These are phyloP conservation scores for Diaporthe ampelina DNA, from an alignment of 2,329 filamentous ascomycete genomes.

Conservation along the genomic window DNA sequence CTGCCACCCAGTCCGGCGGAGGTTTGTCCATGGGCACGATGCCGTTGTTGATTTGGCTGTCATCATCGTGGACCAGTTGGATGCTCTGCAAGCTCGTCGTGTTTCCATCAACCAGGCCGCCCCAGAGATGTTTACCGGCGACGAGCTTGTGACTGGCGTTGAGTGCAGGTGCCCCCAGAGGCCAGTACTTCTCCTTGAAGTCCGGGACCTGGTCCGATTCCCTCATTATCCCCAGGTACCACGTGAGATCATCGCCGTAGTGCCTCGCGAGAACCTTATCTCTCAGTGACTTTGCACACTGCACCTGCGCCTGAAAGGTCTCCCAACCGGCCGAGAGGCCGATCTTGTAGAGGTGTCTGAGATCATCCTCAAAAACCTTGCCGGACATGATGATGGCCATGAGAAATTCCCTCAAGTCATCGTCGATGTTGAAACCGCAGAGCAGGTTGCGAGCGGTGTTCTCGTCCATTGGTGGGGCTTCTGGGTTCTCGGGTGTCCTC, in stretches of 20 bases:
- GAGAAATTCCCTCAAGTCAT: constrained; percentile 48
- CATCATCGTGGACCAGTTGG: constrained; percentile 3
- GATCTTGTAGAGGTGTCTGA: constrained; percentile 46
- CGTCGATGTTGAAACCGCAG: constrained; percentile 50
- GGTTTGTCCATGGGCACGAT: constrained; percentile 48
- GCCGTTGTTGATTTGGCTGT: constrained; percentile 47
- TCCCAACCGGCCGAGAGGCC: constrained; percentile 51
- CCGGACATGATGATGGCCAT: constrained; percentile 46
- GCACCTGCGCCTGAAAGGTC: constrained; percentile 52
- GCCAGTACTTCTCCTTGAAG: constrained; percentile 32
- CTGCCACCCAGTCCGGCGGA: constrained; percentile 15
- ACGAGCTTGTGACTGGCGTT: constrained; percentile 4
- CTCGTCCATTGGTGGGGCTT: constrained; percentile 25
- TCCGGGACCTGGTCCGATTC: constrained; percentile 20
- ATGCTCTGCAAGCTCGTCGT: constrained; percentile 35
- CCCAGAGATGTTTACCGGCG: constrained; percentile 21
- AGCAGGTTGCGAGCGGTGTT: constrained; percentile 46
- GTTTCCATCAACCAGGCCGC: constrained; percentile 13
- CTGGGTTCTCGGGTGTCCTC: constrained; percentile 27
- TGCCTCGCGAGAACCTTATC: constrained; percentile 43
- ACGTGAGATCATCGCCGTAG: constrained; percentile 29
- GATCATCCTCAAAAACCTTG: constrained; percentile 45
- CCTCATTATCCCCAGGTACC: constrained; percentile 33
- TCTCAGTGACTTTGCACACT: constrained; percentile 49
- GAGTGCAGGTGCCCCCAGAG: constrained; percentile 26